A percentile compares a stretch with the other conserved stretches of the same genome.
Conservation (phyloP, 2,329 filamentous ascomycete species). For the Huntiella abstrusa region DNA sequence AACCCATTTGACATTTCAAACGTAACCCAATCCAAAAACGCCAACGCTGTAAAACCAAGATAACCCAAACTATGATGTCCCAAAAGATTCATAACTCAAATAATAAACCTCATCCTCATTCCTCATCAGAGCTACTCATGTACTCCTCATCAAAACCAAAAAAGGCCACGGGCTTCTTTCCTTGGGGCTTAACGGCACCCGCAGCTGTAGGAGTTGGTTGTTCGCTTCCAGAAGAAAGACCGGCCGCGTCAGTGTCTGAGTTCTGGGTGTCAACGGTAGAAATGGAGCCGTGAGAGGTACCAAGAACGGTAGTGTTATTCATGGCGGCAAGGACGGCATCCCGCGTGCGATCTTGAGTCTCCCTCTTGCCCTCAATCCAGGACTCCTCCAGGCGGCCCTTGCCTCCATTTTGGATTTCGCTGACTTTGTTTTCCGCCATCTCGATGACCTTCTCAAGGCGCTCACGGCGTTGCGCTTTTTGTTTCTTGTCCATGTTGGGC, state of each 20-base stretch:
- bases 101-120: background rate
- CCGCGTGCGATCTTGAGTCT: slow-evolving; percentile 65
- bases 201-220: no score
- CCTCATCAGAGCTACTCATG: slow-evolving; percentile 41
- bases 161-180: slow-evolving; percentile 28
- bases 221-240: no score
- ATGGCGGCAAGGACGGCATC: slow-evolving; percentile 56
- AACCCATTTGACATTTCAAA: no score
- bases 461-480: slow-evolving; percentile 69
- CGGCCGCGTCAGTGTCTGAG: no score
- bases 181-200: no score
- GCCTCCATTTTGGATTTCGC: slow-evolving; percentile 56
- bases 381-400: slow-evolving; percentile 62
- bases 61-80: background rate
- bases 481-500: slow-evolving; percentile 89
- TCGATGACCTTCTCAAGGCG: slow-evolving; percentile 82
- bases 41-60: background rate
- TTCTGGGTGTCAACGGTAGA: slow-evolving; percentile 15
- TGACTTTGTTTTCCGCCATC: slow-evolving; percentile 61
- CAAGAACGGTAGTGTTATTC: slow-evolving; percentile 41
- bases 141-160: slow-evolving; percentile 65
- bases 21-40: no score
- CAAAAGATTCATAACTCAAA: background rate
- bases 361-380: slow-evolving; percentile 91
- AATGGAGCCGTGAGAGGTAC: slow-evolving; percentile 30